Conservation (phyloP, 352 stramenopile species). For the Globisporangium uncinulatum region DNA sequence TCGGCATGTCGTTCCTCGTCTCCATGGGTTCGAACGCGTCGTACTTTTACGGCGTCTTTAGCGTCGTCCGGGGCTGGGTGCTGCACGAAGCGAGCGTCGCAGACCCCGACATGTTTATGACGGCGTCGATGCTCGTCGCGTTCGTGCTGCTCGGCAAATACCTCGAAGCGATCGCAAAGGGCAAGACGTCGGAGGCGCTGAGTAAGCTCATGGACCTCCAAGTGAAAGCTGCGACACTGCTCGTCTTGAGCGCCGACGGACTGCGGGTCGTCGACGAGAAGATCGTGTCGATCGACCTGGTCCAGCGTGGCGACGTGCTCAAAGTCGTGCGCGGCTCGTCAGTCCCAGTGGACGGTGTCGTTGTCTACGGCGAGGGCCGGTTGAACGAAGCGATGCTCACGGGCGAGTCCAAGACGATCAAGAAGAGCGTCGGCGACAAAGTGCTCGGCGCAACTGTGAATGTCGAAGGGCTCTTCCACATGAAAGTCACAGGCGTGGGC, state of each 20-base stretch:
- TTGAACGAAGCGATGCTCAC: constrained; percentile 95
- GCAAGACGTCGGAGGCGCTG: constrained; percentile 92
- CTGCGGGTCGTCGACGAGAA: constrained; percentile 62
- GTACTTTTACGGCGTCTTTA: constrained; percentile 94
- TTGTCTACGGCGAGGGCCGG: constrained; percentile 87
- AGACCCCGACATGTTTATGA: constrained; percentile 95
- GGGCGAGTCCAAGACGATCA: constrained; percentile 92
- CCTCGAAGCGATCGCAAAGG: constrained; percentile 92
- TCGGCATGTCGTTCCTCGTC: constrained; percentile 98
- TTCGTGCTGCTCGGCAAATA: constrained; percentile 99
- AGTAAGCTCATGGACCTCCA: constrained; percentile 95
- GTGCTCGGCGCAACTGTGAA: constrained; percentile 93
- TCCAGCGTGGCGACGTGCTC: constrained; percentile 91
- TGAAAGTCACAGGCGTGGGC: constrained; percentile 91
- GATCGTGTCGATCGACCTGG: constrained; percentile 75
- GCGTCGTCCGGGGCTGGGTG: constrained; percentile 66
- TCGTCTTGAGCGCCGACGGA: constrained; percentile 73
- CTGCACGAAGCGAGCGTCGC: constrained; percentile 62
- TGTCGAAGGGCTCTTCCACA: constrained; percentile 87
- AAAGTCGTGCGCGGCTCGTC: constrained; percentile 91
- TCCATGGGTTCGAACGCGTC: constrained; percentile 94
- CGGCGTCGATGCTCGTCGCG: constrained; percentile 95
- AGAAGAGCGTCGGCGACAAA: constrained; percentile 84
- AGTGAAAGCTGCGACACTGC: constrained; percentile 91
- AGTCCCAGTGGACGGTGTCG: constrained; percentile 91